Evolutionary conservation across 1,139 yeast species (phyloP), one percentile per base, ranked within the genome.

Genomic region (Yamadazyma sp.): DNA sequence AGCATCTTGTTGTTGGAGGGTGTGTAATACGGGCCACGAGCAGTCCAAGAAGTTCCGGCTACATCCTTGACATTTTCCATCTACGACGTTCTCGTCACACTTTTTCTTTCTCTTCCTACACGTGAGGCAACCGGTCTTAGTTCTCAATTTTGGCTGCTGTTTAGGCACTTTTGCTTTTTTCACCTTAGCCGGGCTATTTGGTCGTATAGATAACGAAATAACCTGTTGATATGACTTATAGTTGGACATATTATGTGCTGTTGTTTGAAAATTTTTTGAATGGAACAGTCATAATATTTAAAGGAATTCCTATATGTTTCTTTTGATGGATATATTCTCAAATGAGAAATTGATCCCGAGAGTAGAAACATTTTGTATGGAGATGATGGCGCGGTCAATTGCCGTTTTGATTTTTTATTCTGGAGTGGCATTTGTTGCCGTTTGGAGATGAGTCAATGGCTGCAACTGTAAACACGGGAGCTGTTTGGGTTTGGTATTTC

Each of bases 11-110:
- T 17, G 24, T 24, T 41, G 36, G 33, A 43, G 34, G 15, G 33
- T 27, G 5, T 35, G 29, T 16, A 36, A 35, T 7, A 37, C 42
- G 6, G 78, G 76, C 67, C 78, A 74, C 33, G 67, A 61, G 46
- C 77, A 71, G 41, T 68, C 72, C 39, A 71, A 60, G 41, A 70
- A 71, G 62, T 71, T 71, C 45, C 77, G 58, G 10, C 70, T 62
- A 44, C 77, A 71, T 3, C 67, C 76, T 48, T 70, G 73, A 51
- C 77, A 71, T 51, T 71, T 71, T 3, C 76, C 76, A 42, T 64
- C 64, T 11, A 62, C 65, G 25, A 55, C 61, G 38, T 64, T 62
- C 49, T 69, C 74, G 46, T 69, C 75, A 55, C 75, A 69, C 62
- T 69, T 69, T 62, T 69, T 69, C 64, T 69, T 69, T 54, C 75